Evolutionary conservation across 2,329 filamentous ascomycete species (phyloP).

Genomic region (Didymella lethalis): DNA sequence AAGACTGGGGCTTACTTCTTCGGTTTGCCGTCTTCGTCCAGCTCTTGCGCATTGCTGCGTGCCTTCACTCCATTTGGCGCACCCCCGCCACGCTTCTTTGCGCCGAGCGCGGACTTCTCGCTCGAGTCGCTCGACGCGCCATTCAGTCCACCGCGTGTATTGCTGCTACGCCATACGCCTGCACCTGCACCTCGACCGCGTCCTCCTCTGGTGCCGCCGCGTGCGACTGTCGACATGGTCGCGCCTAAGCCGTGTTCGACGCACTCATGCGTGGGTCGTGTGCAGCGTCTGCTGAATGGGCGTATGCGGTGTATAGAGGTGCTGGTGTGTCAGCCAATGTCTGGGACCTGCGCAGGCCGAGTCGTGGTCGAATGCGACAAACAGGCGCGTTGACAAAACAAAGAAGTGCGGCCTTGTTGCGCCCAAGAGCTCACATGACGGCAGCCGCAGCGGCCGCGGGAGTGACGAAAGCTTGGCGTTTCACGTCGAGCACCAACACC

Average conservation of each 20-base stretch:
- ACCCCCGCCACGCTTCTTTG: constrained; percentile 20
- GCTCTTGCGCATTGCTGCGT: constrained; percentile 10
- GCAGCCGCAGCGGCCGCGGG: constrained; percentile 9
- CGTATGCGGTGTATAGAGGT: background rate
- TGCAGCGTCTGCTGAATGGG: background rate
- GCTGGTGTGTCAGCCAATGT: background rate
- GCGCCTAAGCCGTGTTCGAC: constrained; percentile 25
- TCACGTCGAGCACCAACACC: background rate
- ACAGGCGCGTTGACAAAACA: constrained; percentile 32
- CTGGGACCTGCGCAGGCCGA: constrained; percentile 25
- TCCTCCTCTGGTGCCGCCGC: constrained; percentile 33
- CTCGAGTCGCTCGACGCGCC: constrained; percentile 15
- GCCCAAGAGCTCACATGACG: constrained; percentile 18
- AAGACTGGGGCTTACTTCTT: constrained; percentile 18
- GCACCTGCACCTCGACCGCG: constrained; percentile 29
- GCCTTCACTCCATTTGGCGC: constrained; percentile 8
- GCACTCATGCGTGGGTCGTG: constrained; percentile 23
- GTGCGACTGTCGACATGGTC: constrained; percentile 41
- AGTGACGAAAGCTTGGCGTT: constrained; percentile 17
- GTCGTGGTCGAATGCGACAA: constrained; percentile 30
- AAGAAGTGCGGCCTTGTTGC: constrained; percentile 26
- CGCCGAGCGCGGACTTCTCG: constrained; percentile 11
- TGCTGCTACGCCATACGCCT: constrained; percentile 19
- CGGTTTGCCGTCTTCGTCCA: constrained; percentile 11
- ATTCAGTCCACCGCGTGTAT: constrained; percentile 28